Conservation (phyloP, 179 eudicot genomes). For the Spinacia oleracea region DNA sequence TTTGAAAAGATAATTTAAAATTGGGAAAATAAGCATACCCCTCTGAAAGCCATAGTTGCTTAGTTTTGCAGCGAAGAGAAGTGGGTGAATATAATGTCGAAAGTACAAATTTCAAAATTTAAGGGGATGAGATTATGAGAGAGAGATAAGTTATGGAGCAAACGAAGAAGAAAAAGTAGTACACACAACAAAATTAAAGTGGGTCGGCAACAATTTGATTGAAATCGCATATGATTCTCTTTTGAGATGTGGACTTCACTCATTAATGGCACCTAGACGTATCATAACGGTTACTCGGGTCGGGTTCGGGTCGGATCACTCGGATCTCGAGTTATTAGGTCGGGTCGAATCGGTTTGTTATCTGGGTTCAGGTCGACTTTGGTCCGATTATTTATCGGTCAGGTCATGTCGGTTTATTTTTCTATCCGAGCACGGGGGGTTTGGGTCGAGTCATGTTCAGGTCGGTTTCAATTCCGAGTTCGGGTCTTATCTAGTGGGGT, state of each 20-base stretch:
- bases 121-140: not conserved
- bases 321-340: too few species aligned
- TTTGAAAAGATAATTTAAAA: not conserved
- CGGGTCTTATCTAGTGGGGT: too few species aligned
- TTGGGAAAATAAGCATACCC: conserved; percentile 27
- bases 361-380: too few species aligned
- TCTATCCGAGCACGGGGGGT: too few species aligned
- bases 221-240: not conserved
- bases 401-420: too few species aligned
- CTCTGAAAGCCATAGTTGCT: conserved; percentile 58
- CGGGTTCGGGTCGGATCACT: too few species aligned
- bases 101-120: not conserved
- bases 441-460: too few species aligned
- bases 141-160: not conserved
- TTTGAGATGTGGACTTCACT: not conserved
- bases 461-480: too few species aligned
- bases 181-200: conserved; percentile 24
- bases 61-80: conserved; percentile 26
- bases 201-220: conserved; percentile 6
- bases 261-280: too few species aligned
- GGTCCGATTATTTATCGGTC: too few species aligned
- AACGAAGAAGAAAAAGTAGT: conserved; percentile 7
- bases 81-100: not conserved
- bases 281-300: too few species aligned
- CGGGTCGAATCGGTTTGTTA: too few species aligned